Percentiles rank a stretch among this genome's conserved stretches.
Evolutionary conservation across 148 eudicot species (phyloP).

Genomic region (Tetragonia tetragonoides): DNA sequence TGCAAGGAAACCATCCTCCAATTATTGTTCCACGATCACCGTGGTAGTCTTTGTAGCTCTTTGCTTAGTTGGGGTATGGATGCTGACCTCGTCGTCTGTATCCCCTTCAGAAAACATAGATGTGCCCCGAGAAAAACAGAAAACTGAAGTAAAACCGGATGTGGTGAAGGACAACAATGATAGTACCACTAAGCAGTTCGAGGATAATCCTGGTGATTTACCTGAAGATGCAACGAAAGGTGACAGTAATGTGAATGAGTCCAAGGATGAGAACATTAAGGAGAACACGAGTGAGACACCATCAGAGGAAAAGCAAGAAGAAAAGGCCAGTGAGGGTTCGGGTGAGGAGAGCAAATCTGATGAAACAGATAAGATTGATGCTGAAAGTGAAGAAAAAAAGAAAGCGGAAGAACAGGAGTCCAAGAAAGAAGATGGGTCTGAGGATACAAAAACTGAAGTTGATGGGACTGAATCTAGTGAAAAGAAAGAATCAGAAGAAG

Average conservation of each 20-base stretch:
- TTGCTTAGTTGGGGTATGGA: slow-evolving; percentile 81
- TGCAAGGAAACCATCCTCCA: slow-evolving; percentile 56
- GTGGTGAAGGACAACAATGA: slow-evolving; percentile 33
- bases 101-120: slow-evolving; percentile 53
- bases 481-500: slow-evolving; percentile 38
- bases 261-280: slow-evolving; percentile 30
- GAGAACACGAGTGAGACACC: slow-evolving; percentile 32
- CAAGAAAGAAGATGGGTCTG: slow-evolving; percentile 42
- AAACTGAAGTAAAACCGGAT: slow-evolving; percentile 44
- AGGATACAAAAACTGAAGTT: slow-evolving; percentile 32
- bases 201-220: slow-evolving; percentile 69
- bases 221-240: slow-evolving; percentile 78
- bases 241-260: slow-evolving; percentile 33
- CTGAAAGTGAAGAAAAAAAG: slow-evolving; percentile 21
- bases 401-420: slow-evolving; percentile 39
- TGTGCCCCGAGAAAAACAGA: slow-evolving; percentile 43
- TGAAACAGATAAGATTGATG: slow-evolving; percentile 23
- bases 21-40: slow-evolving; percentile 60
- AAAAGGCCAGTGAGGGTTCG: slow-evolving; percentile 19
- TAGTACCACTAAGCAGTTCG: slow-evolving; percentile 50
- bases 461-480: slow-evolving; percentile 39
- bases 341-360: slow-evolving; percentile 28
- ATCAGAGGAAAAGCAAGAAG: slow-evolving; percentile 33
- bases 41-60: slow-evolving; percentile 66
- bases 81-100: slow-evolving; percentile 58